phyloP scores from a whole-genome alignment of 2,329 filamentous ascomycete genomes.

The Trichoderma sp. region DNA sequence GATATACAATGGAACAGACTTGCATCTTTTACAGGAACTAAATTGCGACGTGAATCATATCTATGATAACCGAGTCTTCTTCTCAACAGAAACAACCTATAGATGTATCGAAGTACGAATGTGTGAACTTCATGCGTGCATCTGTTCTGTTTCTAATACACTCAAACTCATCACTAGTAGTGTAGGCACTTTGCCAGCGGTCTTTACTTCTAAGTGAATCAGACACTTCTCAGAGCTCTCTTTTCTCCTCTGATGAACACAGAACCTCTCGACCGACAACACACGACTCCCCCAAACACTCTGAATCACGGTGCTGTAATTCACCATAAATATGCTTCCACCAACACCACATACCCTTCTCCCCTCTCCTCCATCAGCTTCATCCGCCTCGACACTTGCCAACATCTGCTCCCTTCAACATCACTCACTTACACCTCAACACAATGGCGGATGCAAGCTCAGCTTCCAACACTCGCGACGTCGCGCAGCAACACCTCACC shows the following conservation, averaged over 20 bases:
- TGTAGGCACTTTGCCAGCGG: no score
- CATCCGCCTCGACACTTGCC: background rate
- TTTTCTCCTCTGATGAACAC: background rate
- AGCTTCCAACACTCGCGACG: background rate
- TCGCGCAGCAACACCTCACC: background rate
- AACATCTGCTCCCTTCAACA: background rate
- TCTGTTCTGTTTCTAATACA: background rate
- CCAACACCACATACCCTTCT: background rate
- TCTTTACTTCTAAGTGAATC: no score
- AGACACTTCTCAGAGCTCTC: background rate
- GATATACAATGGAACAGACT: no score
- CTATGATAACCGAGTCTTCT: no score
- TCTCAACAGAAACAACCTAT: background rate
- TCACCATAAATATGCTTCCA: background rate
- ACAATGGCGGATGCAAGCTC: background rate
- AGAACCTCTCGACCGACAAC: background rate
- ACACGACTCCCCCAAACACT: background rate
- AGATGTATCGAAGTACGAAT: rapidly evolving
- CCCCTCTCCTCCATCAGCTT: background rate
- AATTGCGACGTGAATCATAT: background rate
- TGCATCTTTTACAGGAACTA: no score
- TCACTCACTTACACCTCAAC: background rate
- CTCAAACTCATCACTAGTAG: rapidly evolving
- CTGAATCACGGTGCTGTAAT: constrained; percentile 13
- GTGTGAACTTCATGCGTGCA: background rate